These are phyloP conservation scores for Orbilia oligospora DNA, from an alignment of 2,329 filamentous ascomycete genomes.

Conservation along the genomic window DNA sequence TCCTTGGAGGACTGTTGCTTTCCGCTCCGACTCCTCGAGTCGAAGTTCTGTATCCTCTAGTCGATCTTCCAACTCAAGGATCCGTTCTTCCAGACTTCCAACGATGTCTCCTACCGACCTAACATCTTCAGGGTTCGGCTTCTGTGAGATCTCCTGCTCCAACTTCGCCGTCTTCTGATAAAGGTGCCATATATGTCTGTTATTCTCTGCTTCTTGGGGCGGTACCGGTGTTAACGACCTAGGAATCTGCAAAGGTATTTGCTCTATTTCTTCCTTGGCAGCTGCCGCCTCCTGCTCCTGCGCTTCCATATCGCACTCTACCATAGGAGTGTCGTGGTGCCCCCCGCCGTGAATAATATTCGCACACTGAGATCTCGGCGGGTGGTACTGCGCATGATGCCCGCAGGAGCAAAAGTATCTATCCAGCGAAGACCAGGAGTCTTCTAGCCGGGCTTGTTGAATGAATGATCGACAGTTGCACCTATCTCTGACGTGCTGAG, in stretches of 20 bases:
- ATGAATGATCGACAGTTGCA: conserved; percentile 57
- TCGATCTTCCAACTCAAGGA: conserved; percentile 49
- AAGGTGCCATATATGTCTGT: conserved; percentile 60
- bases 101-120: conserved; percentile 47
- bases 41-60: conserved; percentile 40
- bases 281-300: conserved; percentile 30
- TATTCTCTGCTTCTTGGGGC: conserved; percentile 51
- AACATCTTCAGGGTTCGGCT: conserved; percentile 47
- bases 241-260: conserved; percentile 34
- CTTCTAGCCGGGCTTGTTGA: conserved; percentile 49
- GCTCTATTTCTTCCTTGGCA: conserved; percentile 39
- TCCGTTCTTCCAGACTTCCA: conserved; percentile 42
- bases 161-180: conserved; percentile 59
- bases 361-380: conserved; percentile 43
- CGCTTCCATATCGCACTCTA: conserved; percentile 55
- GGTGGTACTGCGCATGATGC: conserved; percentile 60
- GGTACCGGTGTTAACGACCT: conserved; percentile 52
- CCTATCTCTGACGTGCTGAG: conserved; percentile 52
- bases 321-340: conserved; percentile 18
- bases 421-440: conserved; percentile 59
- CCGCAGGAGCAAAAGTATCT: conserved; percentile 61
- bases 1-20: conserved; percentile 45
- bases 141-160: conserved; percentile 57
- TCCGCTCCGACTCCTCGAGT: conserved; percentile 53
- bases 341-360: conserved; percentile 28